Evolutionary conservation across 1,284 basidiomycete genomes (phyloP).

Genomic region (Apiotrichum sp.): DNA sequence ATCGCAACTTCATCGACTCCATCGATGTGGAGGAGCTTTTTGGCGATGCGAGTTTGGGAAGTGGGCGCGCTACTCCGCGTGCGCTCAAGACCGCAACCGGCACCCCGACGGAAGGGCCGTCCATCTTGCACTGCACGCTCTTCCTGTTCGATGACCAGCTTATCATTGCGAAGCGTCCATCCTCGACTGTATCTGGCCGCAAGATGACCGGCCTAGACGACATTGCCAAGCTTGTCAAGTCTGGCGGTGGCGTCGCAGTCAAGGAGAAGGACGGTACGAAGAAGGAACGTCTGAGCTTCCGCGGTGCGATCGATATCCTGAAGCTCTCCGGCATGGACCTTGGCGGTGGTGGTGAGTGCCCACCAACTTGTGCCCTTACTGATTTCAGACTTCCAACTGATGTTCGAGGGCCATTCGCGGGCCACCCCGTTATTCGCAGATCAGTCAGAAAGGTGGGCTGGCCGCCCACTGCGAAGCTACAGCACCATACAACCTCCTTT

Average conservation of each 20-base stretch:
- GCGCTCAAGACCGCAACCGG: neutral
- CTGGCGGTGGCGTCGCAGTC: slow-evolving; percentile 44
- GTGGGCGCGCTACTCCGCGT: neutral
- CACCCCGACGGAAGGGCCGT: slow-evolving; percentile 3
- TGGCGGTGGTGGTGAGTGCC: slow-evolving; percentile 65
- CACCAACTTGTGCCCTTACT: no score
- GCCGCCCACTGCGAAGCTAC: slow-evolving; percentile 69
- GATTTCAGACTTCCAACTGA: slow-evolving; percentile 71
- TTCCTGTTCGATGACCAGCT: slow-evolving; percentile 95
- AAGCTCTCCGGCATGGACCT: slow-evolving; percentile 79
- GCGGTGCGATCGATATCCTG: slow-evolving; percentile 76
- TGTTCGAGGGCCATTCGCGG: slow-evolving; percentile 50
- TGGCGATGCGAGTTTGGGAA: slow-evolving; percentile 51
- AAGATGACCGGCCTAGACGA: slow-evolving; percentile 78
- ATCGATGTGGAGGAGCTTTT: slow-evolving; percentile 87
- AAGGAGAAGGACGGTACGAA: slow-evolving; percentile 48
- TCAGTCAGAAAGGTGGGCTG: slow-evolving; percentile 73
- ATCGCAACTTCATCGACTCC: slow-evolving; percentile 81
- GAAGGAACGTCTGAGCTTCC: slow-evolving; percentile 75
- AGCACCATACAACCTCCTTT: slow-evolving; percentile 66
- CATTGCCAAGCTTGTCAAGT: slow-evolving; percentile 65
- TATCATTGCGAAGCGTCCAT: slow-evolving; percentile 80
- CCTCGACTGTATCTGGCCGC: slow-evolving; percentile 65
- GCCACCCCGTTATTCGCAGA: slow-evolving; percentile 64
- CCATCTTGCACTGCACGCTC: slow-evolving; percentile 72